Evolutionary conservation across 176 grass and related monocot genomes (phyloP), one percentile per base, ranked within the genome.

Genomic region (Zoysia japonica): DNA sequence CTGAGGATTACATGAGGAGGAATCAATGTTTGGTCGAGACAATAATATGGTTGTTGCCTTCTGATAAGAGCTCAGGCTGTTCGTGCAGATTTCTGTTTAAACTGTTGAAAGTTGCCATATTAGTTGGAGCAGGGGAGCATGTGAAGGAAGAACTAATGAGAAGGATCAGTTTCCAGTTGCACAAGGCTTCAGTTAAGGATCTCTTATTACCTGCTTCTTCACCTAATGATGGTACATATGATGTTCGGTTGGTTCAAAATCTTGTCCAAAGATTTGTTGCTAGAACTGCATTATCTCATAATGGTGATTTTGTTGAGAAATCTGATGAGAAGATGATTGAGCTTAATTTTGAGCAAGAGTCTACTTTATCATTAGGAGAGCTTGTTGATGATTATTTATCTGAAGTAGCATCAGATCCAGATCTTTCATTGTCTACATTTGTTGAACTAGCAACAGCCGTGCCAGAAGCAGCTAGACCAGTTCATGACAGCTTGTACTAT

Each of bases 41-140:
- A 9, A 93, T 99, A 78, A 93, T 99, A 80, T 89, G 87, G 93
- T 76, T 99, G 44, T 67, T 99, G 74, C 96, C 96, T 0, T 93
- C 96, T 54, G 93, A 99, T 56, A 99, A 93, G 87, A 90, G 81
- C 70, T 90, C 89, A 46, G 96, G 92, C 14, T 99, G 92, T 82
- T 99, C 92, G 11, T 99, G 96, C 70, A 89, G 92, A 60, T 99
- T 99, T 84, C 93, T 99, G 40, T 76, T 99, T 54, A 99, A 99
- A 75, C 82, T 99, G 48, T 78, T 99, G 76, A 99, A 96, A 81
- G 90, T 96, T 84, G 84, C 84, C 65, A 93, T 93, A 74, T 80
- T 99, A 83, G 88, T 99, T 56, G 88, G 82, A 85, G 87, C 86
- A 7, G 76, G 82, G 41, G 88, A 89, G 56, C 84, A 72, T 38